A percentile compares a stretch with the other conserved stretches of the same genome.
Evolutionary conservation across 2,329 filamentous ascomycete species (phyloP).

Genomic region (Colletotrichum somersetense): DNA sequence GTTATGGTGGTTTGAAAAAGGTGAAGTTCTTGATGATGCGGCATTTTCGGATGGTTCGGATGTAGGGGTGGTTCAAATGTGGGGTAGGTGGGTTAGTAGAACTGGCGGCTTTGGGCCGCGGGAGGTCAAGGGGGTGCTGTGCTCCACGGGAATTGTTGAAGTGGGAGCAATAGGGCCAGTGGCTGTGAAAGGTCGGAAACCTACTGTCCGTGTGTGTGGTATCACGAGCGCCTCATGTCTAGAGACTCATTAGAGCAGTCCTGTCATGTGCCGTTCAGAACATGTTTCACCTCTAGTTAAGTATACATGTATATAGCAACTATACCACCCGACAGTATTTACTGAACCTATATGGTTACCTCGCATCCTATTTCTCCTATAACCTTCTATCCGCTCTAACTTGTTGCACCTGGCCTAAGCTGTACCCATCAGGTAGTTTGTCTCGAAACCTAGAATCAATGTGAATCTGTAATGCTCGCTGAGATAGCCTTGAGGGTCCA

Average conservation of each 20-base stretch:
- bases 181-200: background rate
- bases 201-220: background rate
- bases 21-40: too few species aligned
- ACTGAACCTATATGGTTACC: too few species aligned
- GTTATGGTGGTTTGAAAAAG: too few species aligned
- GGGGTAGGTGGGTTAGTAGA: too few species aligned
- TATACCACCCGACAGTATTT: background rate
- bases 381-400: too few species aligned
- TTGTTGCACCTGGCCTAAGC: too few species aligned
- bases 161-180: background rate
- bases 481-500: background rate
- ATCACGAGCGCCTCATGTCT: too few species aligned
- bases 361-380: too few species aligned
- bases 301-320: background rate
- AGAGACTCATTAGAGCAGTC: background rate
- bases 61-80: too few species aligned
- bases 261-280: background rate
- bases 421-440: too few species aligned
- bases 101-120: background rate
- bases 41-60: too few species aligned
- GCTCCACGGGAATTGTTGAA: slow-evolving; percentile 2
- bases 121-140: background rate
- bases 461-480: background rate
- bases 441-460: background rate
- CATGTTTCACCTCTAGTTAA: background rate